Percentiles rank a stretch among this genome's conserved stretches.
Evolutionary conservation across 352 stramenopile genomes (phyloP).

Genomic region (Phytophthora tubulina): DNA sequence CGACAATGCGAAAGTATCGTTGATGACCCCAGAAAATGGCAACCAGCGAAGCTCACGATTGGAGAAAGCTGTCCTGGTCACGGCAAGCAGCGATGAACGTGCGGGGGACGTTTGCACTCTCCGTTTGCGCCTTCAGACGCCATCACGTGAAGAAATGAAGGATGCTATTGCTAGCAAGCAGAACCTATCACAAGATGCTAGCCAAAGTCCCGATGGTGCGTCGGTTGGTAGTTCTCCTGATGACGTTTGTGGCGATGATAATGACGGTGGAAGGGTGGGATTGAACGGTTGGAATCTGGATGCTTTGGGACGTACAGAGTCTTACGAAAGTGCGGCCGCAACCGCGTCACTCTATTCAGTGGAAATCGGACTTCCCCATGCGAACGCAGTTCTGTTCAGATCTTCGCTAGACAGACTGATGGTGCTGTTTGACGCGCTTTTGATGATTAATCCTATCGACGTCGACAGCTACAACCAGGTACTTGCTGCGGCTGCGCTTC

Average conservation of each 20-base stretch:
- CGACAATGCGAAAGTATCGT: constrained; percentile 51
- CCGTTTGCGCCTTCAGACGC: constrained; percentile 58
- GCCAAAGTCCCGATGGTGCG: constrained; percentile 57
- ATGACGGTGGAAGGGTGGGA: constrained; percentile 79
- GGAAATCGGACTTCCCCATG: constrained; percentile 65
- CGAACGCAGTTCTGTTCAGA: constrained; percentile 70
- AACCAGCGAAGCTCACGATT: constrained; percentile 62
- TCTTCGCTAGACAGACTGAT: constrained; percentile 79
- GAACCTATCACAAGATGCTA: constrained; percentile 75
- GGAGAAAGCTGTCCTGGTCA: constrained; percentile 59
- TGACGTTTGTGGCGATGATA: constrained; percentile 77
- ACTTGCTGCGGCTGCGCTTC: constrained; percentile 56
- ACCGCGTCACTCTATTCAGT: constrained; percentile 66
- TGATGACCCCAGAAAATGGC: constrained; percentile 61
- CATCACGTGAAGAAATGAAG: constrained; percentile 59
- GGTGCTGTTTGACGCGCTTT: constrained; percentile 83
- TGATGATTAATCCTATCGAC: constrained; percentile 91
- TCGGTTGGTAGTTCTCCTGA: constrained; percentile 35
- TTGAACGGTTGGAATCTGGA: constrained; percentile 87
- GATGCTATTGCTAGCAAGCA: constrained; percentile 66
- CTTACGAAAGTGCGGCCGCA: constrained; percentile 68
- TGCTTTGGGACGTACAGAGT: constrained; percentile 63
- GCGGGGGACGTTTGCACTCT: constrained; percentile 54
- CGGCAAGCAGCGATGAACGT: constrained; percentile 45
- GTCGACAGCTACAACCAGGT: constrained; percentile 85